These are phyloP conservation scores for Tanacetum coccineum DNA, from an alignment of 129 eudicot genomes.

Conservation along the genomic window DNA sequence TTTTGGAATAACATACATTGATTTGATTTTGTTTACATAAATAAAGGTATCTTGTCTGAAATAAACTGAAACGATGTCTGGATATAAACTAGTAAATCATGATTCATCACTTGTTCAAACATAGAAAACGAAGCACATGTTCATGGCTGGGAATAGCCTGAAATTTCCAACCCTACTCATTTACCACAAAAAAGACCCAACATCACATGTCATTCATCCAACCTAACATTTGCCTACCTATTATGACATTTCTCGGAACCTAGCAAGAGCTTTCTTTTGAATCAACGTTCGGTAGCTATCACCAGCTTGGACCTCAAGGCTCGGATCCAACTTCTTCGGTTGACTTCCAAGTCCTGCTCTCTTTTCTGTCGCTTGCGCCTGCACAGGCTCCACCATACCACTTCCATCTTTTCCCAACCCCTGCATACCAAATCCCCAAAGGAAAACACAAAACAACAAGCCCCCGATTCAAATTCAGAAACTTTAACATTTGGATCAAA, in stretches of 20 bases:
- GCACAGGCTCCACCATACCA: slow-evolving; percentile 98
- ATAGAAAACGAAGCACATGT: slow-evolving; percentile 1
- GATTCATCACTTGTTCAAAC: background rate
- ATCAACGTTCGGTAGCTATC: slow-evolving; percentile 90
- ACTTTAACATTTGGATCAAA: background rate
- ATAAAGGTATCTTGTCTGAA: too few relatives aligned
- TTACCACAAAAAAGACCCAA: slow-evolving; percentile 16
- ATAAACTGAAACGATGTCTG: too few relatives aligned
- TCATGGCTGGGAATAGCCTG: slow-evolving; percentile 4
- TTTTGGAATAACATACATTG: too few relatives aligned
- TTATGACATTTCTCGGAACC: slow-evolving; percentile 92
- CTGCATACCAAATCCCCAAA: slow-evolving; percentile 35
- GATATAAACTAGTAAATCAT: slow-evolving; percentile 2
- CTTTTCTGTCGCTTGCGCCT: slow-evolving; percentile 66
- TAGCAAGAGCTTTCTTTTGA: slow-evolving; percentile 95
- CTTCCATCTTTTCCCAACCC: slow-evolving; percentile 96
- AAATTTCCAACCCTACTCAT: slow-evolving; percentile 22
- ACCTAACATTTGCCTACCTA: slow-evolving; percentile 11
- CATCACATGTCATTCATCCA: slow-evolving; percentile 2
- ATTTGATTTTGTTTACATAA: too few relatives aligned
- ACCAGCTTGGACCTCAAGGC: slow-evolving; percentile 91
- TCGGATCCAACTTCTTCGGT: slow-evolving; percentile 79
- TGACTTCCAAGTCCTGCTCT: slow-evolving; percentile 96
- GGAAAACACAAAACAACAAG: slow-evolving; percentile 28
- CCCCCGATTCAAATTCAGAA: slow-evolving; percentile 40